These are phyloP conservation scores for Pseudocercospora crystallina DNA, from an alignment of 2,329 filamentous ascomycete genomes.

Conservation along the genomic window DNA sequence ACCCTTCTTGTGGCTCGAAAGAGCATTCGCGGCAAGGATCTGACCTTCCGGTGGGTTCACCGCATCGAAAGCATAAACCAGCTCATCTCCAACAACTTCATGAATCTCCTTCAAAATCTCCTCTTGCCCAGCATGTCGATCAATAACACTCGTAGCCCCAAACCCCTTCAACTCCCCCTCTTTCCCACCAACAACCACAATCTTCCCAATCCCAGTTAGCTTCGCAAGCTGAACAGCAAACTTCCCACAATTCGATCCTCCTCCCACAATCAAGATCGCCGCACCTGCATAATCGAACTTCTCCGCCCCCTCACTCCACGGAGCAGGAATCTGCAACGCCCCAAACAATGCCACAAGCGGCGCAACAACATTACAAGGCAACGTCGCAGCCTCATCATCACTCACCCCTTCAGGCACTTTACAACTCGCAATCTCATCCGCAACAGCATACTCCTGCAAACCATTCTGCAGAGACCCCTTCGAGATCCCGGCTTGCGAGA, in stretches of 20 bases:
- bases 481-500: too few relatives aligned
- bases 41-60: neutral
- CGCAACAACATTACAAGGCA: neutral
- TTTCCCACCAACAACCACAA: neutral
- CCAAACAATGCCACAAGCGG: neutral
- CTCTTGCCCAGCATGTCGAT: neutral
- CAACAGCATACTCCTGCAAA: conserved; percentile 1
- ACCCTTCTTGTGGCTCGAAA: neutral
- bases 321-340: neutral
- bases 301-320: neutral
- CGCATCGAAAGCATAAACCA: conserved; percentile 2
- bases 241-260: neutral
- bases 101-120: neutral
- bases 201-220: neutral
- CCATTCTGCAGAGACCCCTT: neutral
- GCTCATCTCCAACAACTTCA: neutral
- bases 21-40: neutral
- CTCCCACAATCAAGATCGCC: neutral
- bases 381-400: neutral
- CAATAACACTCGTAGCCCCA: neutral
- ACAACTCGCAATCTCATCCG: neutral
- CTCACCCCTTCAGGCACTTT: neutral
- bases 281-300: neutral
- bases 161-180: neutral
- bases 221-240: neutral